These are phyloP conservation scores for Porodaedalea pini DNA, from an alignment of 1,284 basidiomycete species.

Conservation along the genomic window DNA sequence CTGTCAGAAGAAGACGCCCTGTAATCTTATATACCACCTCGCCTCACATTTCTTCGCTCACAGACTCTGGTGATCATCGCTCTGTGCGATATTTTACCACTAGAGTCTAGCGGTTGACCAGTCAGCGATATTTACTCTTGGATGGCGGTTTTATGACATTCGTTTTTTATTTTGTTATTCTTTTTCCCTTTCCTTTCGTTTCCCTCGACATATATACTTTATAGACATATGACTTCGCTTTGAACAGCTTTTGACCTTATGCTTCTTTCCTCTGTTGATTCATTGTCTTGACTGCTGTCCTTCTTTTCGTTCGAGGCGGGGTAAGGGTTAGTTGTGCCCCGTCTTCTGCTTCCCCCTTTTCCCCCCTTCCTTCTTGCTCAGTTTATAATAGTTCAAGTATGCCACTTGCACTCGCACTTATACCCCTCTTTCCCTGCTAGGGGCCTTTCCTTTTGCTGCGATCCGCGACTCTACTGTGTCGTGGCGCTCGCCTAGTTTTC, in stretches of 20 bases:
- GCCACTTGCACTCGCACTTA: constrained; percentile 1
- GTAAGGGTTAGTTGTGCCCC: constrained; percentile 17
- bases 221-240: background rate
- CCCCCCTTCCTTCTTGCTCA: constrained; percentile 15
- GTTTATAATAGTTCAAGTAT: background rate
- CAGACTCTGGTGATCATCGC: too few species aligned
- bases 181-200: too few species aligned
- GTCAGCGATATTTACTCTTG: background rate
- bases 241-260: background rate
- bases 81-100: too few species aligned
- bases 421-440: too few species aligned
- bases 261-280: background rate
- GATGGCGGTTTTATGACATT: background rate
- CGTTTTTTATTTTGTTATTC: too few species aligned
- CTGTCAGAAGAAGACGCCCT: too few species aligned
- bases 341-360: constrained; percentile 16
- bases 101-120: background rate
- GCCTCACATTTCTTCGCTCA: too few species aligned
- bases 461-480: too few species aligned
- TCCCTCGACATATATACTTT: background rate
- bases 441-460: too few species aligned
- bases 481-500: background rate
- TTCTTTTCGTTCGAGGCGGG: background rate
- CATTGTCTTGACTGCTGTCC: background rate
- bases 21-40: too few species aligned